phyloP scores from a whole-genome alignment of 2,329 filamentous ascomycete species.

The Beauveria asiatica region DNA sequence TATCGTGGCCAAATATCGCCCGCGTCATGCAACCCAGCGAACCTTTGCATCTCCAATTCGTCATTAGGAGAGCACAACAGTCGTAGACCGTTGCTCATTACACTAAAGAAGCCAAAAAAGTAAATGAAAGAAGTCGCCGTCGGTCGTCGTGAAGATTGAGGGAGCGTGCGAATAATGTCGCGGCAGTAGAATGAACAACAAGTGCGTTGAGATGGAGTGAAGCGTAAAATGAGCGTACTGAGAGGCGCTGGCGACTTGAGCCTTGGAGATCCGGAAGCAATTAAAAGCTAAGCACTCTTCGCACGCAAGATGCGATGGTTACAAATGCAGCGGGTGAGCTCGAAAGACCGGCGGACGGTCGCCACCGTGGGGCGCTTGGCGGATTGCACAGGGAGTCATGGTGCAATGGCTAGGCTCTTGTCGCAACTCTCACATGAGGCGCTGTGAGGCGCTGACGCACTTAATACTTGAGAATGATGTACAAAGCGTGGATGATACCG shows the following conservation, averaged over 20 bases:
- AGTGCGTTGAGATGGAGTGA: background rate
- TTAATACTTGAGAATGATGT: constrained; percentile 88
- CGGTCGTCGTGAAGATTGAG: constrained; percentile 9
- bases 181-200: background rate
- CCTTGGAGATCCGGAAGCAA: background rate
- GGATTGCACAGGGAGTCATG: background rate
- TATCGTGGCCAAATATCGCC: constrained; percentile 10
- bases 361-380: constrained; percentile 5
- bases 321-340: background rate
- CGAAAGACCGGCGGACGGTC: background rate
- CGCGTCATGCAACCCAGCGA: constrained; percentile 8
- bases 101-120: background rate
- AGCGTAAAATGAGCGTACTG: background rate
- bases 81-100: background rate
- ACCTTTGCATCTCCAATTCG: constrained; percentile 2
- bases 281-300: background rate
- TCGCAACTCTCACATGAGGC: background rate
- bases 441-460: background rate
- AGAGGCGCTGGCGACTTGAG: background rate
- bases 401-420: background rate
- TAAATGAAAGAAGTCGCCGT: constrained; percentile 6
- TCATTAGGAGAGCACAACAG: constrained; percentile 1
- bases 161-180: background rate
- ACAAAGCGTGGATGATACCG: constrained; percentile 87
- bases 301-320: background rate